phyloP scores from a whole-genome alignment of 1,284 basidiomycete species.

The Prillingera fragicola region DNA sequence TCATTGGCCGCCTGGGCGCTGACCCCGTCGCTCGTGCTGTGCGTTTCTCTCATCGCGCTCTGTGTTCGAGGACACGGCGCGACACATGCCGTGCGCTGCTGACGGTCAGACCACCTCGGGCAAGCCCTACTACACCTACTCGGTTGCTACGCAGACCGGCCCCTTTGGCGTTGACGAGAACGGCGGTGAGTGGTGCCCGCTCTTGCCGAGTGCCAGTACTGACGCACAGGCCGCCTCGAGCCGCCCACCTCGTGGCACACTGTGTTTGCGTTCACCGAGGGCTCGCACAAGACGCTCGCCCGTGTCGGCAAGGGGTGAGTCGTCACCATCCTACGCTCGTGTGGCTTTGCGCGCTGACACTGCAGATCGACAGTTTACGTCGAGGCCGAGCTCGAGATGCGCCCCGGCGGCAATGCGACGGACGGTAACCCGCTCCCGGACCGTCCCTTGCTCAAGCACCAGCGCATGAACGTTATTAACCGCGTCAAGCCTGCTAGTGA shows the following conservation, averaged over 20 bases:
- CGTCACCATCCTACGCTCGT: not conserved
- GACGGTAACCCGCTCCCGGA: slow-evolving; percentile 26
- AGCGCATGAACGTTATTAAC: slow-evolving; percentile 27
- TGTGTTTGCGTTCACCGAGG: slow-evolving; percentile 40
- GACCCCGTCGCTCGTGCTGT: slow-evolving; percentile 34
- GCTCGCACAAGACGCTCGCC: slow-evolving; percentile 23
- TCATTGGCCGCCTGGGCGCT: slow-evolving; percentile 39
- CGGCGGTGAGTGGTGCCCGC: slow-evolving; percentile 17
- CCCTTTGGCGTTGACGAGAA: slow-evolving; percentile 14
- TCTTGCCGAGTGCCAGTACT: not conserved
- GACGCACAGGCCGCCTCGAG: slow-evolving; percentile 11
- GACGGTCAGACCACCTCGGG: slow-evolving; percentile 26
- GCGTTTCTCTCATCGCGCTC: not conserved
- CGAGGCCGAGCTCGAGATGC: slow-evolving; percentile 43
- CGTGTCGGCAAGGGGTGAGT: slow-evolving; percentile 37
- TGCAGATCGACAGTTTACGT: slow-evolving; percentile 38
- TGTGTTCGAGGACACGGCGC: not conserved
- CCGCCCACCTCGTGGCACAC: slow-evolving; percentile 42
- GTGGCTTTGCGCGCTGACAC: not conserved
- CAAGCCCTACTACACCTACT: slow-evolving; percentile 42
- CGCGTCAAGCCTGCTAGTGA: slow-evolving; percentile 18
- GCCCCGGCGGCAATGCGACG: slow-evolving; percentile 16
- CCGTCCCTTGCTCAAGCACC: slow-evolving; percentile 32
- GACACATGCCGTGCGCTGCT: not conserved
- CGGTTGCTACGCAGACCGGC: slow-evolving; percentile 33